A percentile compares a stretch with the other conserved stretches of the same genome.
Evolutionary conservation across 495 filamentous ascomycete species (phyloP).

Genomic region (Penicillium pulvis): DNA sequence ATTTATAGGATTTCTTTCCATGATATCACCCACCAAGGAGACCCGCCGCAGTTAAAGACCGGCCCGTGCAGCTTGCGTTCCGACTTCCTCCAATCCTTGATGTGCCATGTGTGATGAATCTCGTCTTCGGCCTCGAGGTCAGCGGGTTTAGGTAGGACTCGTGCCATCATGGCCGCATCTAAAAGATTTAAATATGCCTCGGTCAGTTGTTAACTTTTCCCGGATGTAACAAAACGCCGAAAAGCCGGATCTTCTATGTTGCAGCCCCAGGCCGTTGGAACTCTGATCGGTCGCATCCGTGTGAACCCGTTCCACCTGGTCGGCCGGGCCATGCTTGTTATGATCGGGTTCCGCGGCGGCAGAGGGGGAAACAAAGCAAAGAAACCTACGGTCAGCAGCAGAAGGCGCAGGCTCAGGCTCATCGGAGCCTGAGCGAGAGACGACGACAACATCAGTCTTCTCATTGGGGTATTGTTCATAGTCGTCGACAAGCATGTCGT

Average conservation of each 20-base stretch:
- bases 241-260: not conserved
- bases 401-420: conserved; percentile 55
- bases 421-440: conserved; percentile 66
- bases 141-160: conserved; percentile 69
- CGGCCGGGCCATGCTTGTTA: not conserved
- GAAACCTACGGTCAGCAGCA: conserved; percentile 72
- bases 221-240: not conserved
- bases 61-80: conserved; percentile 83
- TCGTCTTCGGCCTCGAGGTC: conserved; percentile 75
- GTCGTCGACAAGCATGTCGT: conserved; percentile 71
- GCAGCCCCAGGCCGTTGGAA: not conserved
- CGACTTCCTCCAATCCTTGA: conserved; percentile 75
- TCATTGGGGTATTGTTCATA: conserved; percentile 75
- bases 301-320: not conserved
- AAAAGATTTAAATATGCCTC: conserved; percentile 18
- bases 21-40: conserved; percentile 70
- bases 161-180: conserved; percentile 85
- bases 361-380: conserved; percentile 14
- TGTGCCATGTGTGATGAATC: conserved; percentile 76
- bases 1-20: not conserved
- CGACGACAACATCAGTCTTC: conserved; percentile 81
- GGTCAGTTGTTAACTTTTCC: conserved; percentile 22
- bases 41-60: conserved; percentile 79
- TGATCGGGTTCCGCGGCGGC: conserved; percentile 5
- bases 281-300: conserved; percentile 1